These are phyloP conservation scores for Phellinidium pouzarii DNA, from an alignment of 1,284 basidiomycete genomes.

Conservation along the genomic window DNA sequence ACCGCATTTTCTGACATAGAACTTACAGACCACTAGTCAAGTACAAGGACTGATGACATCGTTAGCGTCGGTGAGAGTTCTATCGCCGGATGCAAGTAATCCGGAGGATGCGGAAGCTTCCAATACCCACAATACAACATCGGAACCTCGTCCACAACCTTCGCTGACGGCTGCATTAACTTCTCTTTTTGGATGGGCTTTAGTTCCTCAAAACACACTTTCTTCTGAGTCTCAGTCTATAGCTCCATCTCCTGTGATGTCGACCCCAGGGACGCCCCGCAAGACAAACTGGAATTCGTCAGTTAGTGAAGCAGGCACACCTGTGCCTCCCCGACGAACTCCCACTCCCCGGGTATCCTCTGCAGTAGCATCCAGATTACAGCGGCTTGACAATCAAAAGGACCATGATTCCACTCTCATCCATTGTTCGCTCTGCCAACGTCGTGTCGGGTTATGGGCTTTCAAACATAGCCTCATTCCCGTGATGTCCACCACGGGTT, in stretches of 20 bases:
- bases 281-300: conserved; percentile 9
- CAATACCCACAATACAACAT: not conserved
- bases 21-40: conserved; percentile 29
- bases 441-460: conserved; percentile 71
- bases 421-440: conserved; percentile 63
- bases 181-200: conserved; percentile 65
- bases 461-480: conserved; percentile 32
- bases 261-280: conserved; percentile 2
- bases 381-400: conserved; percentile 16
- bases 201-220: conserved; percentile 32
- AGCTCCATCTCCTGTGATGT: conserved; percentile 32
- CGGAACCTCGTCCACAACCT: conserved; percentile 26
- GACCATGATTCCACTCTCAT: conserved; percentile 46
- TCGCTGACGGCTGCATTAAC: conserved; percentile 53
- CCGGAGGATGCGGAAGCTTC: not conserved
- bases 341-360: conserved; percentile 12
- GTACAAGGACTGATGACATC: conserved; percentile 28
- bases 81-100: not conserved
- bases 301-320: conserved; percentile 2
- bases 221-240: conserved; percentile 29
- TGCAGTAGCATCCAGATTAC: not conserved
- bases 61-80: conserved; percentile 25
- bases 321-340: conserved; percentile 13
- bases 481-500: not conserved
- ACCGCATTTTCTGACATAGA: conserved; percentile 13